These are phyloP conservation scores for Debaryomyces udenii DNA, from an alignment of 1,139 yeast species.

Conservation along the genomic window DNA sequence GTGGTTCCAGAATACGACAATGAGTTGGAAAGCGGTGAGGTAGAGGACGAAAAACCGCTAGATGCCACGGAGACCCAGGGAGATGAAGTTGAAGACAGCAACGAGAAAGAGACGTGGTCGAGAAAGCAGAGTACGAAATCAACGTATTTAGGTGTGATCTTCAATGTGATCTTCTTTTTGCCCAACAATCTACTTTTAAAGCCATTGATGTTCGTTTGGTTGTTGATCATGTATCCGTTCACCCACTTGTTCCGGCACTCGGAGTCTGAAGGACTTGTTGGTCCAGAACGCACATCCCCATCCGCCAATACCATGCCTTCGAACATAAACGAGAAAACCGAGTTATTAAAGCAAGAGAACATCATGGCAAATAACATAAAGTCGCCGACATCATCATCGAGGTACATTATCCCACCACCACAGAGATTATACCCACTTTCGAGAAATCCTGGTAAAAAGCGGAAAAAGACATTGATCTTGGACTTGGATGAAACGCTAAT, in stretches of 20 bases:
- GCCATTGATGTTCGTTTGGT: slow-evolving; percentile 25
- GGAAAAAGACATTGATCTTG: slow-evolving; percentile 63
- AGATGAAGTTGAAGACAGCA: slow-evolving; percentile 21
- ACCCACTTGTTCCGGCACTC: slow-evolving; percentile 12
- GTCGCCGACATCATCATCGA: slow-evolving; percentile 58
- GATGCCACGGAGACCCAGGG: slow-evolving; percentile 10
- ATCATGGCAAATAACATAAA: slow-evolving; percentile 51
- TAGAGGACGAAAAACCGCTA: neutral
- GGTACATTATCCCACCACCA: slow-evolving; percentile 53
- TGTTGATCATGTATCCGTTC: slow-evolving; percentile 25
- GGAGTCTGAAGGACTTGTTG: slow-evolving; percentile 1
- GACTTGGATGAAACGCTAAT: slow-evolving; percentile 94
- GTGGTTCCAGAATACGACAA: slow-evolving; percentile 9
- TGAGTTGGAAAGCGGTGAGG: slow-evolving; percentile 5
- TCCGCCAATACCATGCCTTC: slow-evolving; percentile 4
- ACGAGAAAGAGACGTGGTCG: slow-evolving; percentile 14
- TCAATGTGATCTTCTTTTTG: slow-evolving; percentile 19
- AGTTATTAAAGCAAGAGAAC: slow-evolving; percentile 43
- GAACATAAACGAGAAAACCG: slow-evolving; percentile 43
- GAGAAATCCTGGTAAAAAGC: slow-evolving; percentile 41
- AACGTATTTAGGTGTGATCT: slow-evolving; percentile 5
- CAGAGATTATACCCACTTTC: slow-evolving; percentile 47
- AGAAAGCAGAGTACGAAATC: slow-evolving; percentile 9
- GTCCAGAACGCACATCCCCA: too few species aligned
- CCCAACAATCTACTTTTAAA: slow-evolving; percentile 26